phyloP scores from a whole-genome alignment of 495 filamentous ascomycete genomes.

The Hypoxylon fuscum region DNA sequence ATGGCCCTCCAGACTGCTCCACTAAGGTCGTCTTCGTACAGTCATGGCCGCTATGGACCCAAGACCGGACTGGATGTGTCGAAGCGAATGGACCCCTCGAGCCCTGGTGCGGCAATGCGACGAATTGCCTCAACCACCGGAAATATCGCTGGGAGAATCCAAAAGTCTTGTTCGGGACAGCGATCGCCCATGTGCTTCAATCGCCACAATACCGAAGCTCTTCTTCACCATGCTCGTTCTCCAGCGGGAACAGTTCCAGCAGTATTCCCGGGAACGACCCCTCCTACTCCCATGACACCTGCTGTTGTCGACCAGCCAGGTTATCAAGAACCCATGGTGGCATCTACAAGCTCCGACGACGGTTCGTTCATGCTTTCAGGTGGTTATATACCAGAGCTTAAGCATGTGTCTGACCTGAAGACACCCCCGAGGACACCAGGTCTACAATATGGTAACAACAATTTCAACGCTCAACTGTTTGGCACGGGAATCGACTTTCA shows the following conservation, averaged over 20 bases:
- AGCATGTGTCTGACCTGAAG: slow-evolving; percentile 50
- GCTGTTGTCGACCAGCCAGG: slow-evolving; percentile 44
- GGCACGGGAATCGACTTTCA: slow-evolving; percentile 45
- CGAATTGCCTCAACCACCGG: slow-evolving; percentile 57
- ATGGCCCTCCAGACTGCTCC: slow-evolving; percentile 50
- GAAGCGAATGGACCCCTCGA: slow-evolving; percentile 47
- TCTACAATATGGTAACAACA: slow-evolving; percentile 47
- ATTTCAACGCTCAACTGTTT: slow-evolving; percentile 39
- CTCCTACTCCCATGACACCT: slow-evolving; percentile 53
- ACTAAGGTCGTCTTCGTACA: slow-evolving; percentile 46
- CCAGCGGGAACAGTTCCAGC: slow-evolving; percentile 37
- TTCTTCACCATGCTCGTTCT: slow-evolving; percentile 50
- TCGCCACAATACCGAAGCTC: slow-evolving; percentile 52
- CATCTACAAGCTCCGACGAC: slow-evolving; percentile 51
- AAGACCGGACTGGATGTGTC: slow-evolving; percentile 53
- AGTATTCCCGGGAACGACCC: slow-evolving; percentile 32
- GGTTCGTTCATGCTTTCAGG: slow-evolving; percentile 42
- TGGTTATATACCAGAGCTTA: slow-evolving; percentile 37
- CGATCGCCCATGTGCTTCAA: slow-evolving; percentile 56
- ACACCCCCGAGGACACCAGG: slow-evolving; percentile 59
- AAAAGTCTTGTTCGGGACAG: slow-evolving; percentile 51
- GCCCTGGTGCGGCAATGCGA: slow-evolving; percentile 50
- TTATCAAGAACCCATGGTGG: slow-evolving; percentile 45
- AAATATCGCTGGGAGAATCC: slow-evolving; percentile 49
- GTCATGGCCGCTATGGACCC: slow-evolving; percentile 29